Evolutionary conservation across 768 basidiomycete genomes (phyloP), one percentile per base, ranked within the genome.

Genomic region (Leccinum subgranulosum): DNA sequence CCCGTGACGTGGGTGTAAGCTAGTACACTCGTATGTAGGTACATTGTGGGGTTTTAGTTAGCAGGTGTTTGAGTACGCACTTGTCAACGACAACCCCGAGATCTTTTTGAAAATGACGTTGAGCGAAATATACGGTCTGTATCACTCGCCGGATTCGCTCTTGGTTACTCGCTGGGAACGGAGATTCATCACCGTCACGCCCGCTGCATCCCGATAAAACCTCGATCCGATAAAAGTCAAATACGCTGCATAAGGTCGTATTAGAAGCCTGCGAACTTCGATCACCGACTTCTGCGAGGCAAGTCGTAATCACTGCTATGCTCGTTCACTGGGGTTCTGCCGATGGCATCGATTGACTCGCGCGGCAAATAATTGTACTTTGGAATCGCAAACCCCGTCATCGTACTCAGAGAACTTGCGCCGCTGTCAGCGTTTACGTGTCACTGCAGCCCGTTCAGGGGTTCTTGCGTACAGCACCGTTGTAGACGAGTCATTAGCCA

Each of bases 381-480:
- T 51, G 3, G 67, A 70, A 70, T 73, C 69, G 58, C 39, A 39
- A 49, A 39, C 53, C 64, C 54, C 58, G 57, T 48, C 55, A 61
- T 51, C 55, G 49, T 47, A 56, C 51, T 58, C 52, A 29, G 47
- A 60, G 61, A 68, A 66, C 52, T 56, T 53, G 45, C 65, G 61
- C 64, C 61, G 62, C 67, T 65, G 69, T 71, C 69, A 71, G 19
- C 25, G 9, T 65, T 70, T 70, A 70, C 71, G 69, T 70, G 61
- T 70, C 55, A 36, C 41, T 15, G 31, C 43, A 27, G 49, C 46
- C 47, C 55, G 41, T 28, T 49, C 29, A 48, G 54, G 49, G 56
- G 50, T 55, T 47, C 64, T 51, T 47, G 25, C 36, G 56, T 49
- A 54, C 48, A 53, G 9, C 47, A 54, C 55, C 57, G 56, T 59